Percentiles rank a stretch among this genome's conserved stretches.
phyloP scores from a whole-genome alignment of 2,329 filamentous ascomycete species.

The Shiraia sp. region DNA sequence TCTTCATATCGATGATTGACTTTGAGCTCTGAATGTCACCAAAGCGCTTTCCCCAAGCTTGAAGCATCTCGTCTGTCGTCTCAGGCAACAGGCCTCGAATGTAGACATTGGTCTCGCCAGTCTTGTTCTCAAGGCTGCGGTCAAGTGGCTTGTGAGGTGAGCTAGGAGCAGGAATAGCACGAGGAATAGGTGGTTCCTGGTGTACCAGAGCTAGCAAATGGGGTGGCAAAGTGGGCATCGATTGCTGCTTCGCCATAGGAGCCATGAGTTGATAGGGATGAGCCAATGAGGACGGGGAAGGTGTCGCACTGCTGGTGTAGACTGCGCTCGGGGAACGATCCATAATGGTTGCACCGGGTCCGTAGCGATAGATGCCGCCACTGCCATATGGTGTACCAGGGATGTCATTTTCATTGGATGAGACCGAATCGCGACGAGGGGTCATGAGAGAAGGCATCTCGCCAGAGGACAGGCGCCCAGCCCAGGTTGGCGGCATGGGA shows the following conservation, averaged over 20 bases:
- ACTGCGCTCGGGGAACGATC: constrained; percentile 55
- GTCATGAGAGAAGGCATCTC: constrained; percentile 57
- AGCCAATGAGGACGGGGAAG: constrained; percentile 54
- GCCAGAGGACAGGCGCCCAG: constrained; percentile 49
- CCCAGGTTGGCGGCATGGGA: constrained; percentile 53
- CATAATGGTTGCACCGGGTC: constrained; percentile 51
- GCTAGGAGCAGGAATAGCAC: constrained; percentile 84
- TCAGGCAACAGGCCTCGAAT: constrained; percentile 94
- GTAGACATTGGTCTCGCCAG: constrained; percentile 96
- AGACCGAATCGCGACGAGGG: constrained; percentile 56
- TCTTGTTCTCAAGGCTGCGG: constrained; percentile 91
- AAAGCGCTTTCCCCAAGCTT: constrained; percentile 82
- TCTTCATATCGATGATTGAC: constrained; percentile 94
- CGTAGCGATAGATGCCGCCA: constrained; percentile 50
- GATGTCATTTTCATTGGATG: constrained; percentile 57
- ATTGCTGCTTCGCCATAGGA: constrained; percentile 42
- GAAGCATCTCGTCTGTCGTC: constrained; percentile 88
- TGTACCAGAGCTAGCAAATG: constrained; percentile 54
- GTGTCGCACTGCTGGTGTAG: constrained; percentile 53
- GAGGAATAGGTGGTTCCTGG: constrained; percentile 81
- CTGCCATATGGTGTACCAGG: constrained; percentile 53
- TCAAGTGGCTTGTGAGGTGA: constrained; percentile 89
- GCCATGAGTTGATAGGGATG: constrained; percentile 50
- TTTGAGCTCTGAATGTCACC: constrained; percentile 96
- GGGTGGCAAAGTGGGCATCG: constrained; percentile 48